A percentile compares a stretch with the other conserved stretches of the same genome.
These are phyloP conservation scores for Artemisia tridentata DNA, from an alignment of 129 eudicot genomes.

Conservation along the genomic window DNA sequence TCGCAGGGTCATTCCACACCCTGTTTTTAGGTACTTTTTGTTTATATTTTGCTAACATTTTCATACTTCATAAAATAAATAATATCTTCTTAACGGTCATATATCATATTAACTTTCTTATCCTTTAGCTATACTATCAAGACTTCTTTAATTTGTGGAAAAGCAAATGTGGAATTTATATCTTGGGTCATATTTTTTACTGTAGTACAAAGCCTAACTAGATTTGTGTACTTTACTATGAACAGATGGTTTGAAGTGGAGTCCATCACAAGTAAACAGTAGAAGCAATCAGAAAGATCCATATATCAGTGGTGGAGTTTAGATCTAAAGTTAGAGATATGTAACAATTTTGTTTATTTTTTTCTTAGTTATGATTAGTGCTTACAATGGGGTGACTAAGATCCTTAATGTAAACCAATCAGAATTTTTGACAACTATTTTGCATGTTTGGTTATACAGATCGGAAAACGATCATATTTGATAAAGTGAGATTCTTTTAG, in stretches of 20 bases:
- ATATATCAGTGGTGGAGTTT: conserved; percentile 33
- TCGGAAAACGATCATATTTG: not conserved
- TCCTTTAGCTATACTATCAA: not conserved
- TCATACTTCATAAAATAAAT: not conserved
- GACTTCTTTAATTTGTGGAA: not conserved
- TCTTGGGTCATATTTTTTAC: conserved; percentile 1
- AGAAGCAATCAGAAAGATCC: conserved; percentile 27
- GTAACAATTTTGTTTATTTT: no score
- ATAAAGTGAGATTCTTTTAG: not conserved
- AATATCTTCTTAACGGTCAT: not conserved
- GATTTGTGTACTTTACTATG: conserved; percentile 16
- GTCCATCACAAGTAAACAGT: conserved; percentile 29
- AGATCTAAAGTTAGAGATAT: no score
- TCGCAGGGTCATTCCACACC: conserved; percentile 73
- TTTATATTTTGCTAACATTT: not conserved
- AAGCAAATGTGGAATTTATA: not conserved
- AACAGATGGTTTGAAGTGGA: conserved; percentile 63
- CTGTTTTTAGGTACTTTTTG: conserved; percentile 48
- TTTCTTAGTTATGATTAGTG: no score
- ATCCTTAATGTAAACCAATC: no score
- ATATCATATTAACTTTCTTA: not conserved
- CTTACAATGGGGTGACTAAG: no score
- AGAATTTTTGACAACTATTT: conserved; percentile 17
- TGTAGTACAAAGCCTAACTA: conserved; percentile 22
- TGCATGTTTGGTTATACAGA: conserved; percentile 25